phyloP scores from a whole-genome alignment of 2,329 filamentous ascomycete genomes.

The Diaporthe caulivora region DNA sequence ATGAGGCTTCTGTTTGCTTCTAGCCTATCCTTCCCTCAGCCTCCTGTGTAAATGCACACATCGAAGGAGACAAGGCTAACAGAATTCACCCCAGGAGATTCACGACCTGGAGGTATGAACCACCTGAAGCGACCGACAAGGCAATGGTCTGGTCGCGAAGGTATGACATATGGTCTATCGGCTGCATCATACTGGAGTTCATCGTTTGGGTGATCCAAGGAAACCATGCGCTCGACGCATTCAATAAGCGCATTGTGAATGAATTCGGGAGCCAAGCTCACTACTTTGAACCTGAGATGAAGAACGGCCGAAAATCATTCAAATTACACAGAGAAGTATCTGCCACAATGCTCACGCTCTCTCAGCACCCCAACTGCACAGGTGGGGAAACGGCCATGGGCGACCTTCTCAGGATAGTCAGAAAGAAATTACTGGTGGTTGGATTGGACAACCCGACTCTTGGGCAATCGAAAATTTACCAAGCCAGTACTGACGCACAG shows the following conservation, averaged over 20 bases:
- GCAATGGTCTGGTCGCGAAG: constrained; percentile 38
- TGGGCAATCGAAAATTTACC: neutral
- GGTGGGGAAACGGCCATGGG: neutral
- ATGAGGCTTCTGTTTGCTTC: neutral
- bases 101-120: constrained; percentile 8
- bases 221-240: neutral
- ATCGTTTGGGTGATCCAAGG: constrained; percentile 48
- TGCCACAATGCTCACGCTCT: neutral
- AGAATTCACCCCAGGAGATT: neutral
- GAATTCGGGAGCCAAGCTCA: neutral
- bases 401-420: neutral
- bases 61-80: too few species aligned
- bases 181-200: constrained; percentile 48
- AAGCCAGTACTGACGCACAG: neutral
- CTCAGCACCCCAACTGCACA: neutral
- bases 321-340: neutral
- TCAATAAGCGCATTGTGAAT: constrained; percentile 28
- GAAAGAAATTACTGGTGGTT: neutral
- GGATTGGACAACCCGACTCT: fast-evolving
- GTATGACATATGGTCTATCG: constrained; percentile 50
- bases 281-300: neutral
- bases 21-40: too few species aligned
- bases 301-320: neutral
- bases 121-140: neutral
- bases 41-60: too few species aligned